Base-by-base conservation (phyloP, 2,329 filamentous ascomycete species). In the Hypoxylon sp. region DNA sequence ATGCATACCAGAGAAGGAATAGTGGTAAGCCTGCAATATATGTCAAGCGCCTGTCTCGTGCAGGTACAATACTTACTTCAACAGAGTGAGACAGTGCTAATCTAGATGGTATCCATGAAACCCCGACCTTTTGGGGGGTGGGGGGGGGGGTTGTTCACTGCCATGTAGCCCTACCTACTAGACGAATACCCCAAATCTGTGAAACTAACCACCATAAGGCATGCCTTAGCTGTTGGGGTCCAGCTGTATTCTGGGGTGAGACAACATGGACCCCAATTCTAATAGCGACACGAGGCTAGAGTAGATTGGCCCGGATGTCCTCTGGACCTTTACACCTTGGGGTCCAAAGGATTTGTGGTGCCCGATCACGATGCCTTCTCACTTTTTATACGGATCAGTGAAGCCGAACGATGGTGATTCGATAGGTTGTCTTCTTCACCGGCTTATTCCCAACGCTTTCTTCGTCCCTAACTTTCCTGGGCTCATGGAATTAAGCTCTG, bases 261-360 rank as follows among this genome's bases (percentile, higher is more conserved):
- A 68, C 59, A 57, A 35, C 67, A 73, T 61, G 50, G 74, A 73
- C 74, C 74, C 74, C 74, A 73, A 75, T 24, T 58, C 64, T 71
- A 26, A 67, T 22, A 58, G 57, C 69, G 53, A 71, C 63, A 71
- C 66, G 63, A 71, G 66, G 66, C 66, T 65, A 52, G 33, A 66
- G 63, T 59, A 67, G 69, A 69, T 71, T 71, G 69, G 69, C 26
- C 35, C 66, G 60, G 62, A 67, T 47, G 24, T 59, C 63, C 59
- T 61, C 50, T 59, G 59, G 46, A 59, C 44, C 62, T 52, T 63
- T 50, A 33, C 54, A 60, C 24, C 10, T 67, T 72, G 73, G 74
- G 73, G 74, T 74, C 74, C 70, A 69, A 71, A 69, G 73, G 71
- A 71, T 70, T 59, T 33, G 54, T 39, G 50, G 65, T 66, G 54